phyloP scores from a whole-genome alignment of 73 alveolate genomes.

The Paramecium octaurelia region DNA sequence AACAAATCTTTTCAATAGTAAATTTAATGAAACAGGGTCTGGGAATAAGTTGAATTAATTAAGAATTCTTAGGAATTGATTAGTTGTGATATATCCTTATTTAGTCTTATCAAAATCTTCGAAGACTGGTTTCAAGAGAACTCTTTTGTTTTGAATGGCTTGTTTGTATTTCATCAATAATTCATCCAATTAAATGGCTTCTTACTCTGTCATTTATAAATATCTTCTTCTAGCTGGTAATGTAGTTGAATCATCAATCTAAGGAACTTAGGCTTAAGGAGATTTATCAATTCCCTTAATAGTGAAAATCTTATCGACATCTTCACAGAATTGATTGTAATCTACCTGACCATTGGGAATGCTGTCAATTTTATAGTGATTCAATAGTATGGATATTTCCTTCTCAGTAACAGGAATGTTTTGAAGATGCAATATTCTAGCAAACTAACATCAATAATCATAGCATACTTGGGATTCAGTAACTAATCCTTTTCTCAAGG shows the following conservation, averaged over 20 bases:
- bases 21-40: conserved; percentile 67
- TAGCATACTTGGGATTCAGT: conserved; percentile 57
- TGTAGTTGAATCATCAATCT: conserved; percentile 66
- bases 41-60: conserved; percentile 76
- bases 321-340: conserved; percentile 76
- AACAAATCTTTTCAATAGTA: conserved; percentile 78
- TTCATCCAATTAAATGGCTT: conserved; percentile 54
- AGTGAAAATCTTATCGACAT: conserved; percentile 76
- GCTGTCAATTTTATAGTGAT: conserved; percentile 61
- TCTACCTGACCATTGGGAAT: conserved; percentile 71
- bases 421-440: conserved; percentile 78
- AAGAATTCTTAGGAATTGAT: conserved; percentile 81
- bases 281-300: conserved; percentile 77
- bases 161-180: conserved; percentile 66
- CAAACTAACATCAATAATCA: conserved; percentile 60
- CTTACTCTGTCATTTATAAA: conserved; percentile 75
- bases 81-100: conserved; percentile 78
- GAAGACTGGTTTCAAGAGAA: conserved; percentile 80
- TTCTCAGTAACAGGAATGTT: conserved; percentile 78
- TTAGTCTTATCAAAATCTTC: conserved; percentile 85
- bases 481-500: conserved; percentile 85
- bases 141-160: conserved; percentile 73
- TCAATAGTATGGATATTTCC: conserved; percentile 75
- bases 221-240: conserved; percentile 74
- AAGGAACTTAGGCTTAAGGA: conserved; percentile 71